These are phyloP conservation scores for Dacryopinax spathularia DNA, from an alignment of 768 basidiomycete genomes.

Conservation along the genomic window DNA sequence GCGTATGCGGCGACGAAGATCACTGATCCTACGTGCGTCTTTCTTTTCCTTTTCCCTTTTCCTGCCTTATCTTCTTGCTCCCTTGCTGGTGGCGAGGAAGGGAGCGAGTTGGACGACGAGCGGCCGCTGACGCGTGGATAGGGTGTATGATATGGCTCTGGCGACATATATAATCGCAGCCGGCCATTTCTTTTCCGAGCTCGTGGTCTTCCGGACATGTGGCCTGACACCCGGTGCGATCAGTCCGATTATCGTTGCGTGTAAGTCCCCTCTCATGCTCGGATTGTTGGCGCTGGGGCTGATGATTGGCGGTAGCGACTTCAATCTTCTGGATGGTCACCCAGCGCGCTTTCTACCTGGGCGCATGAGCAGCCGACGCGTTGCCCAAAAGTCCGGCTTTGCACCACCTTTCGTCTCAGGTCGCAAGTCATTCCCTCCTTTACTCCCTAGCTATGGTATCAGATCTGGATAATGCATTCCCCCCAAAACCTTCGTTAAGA, in stretches of 20 bases:
- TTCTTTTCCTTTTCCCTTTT: neutral
- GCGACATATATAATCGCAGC: constrained; percentile 83
- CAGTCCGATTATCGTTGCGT: constrained; percentile 69
- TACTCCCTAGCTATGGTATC: neutral
- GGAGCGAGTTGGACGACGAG: constrained; percentile 7
- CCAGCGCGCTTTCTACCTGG: constrained; percentile 69
- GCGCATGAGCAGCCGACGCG: constrained; percentile 1
- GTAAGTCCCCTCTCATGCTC: constrained; percentile 35
- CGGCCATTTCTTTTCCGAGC: constrained; percentile 75
- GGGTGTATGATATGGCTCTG: constrained; percentile 72
- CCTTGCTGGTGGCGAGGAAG: constrained; percentile 3
- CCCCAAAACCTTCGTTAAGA: no score
- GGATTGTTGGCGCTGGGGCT: neutral
- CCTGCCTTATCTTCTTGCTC: neutral
- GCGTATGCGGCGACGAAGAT: constrained; percentile 84
- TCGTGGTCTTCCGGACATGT: constrained; percentile 67
- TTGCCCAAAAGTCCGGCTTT: neutral
- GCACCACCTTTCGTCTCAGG: no score
- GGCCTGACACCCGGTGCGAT: constrained; percentile 45
- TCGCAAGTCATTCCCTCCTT: neutral
- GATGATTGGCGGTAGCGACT: constrained; percentile 30
- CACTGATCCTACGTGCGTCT: constrained; percentile 55
- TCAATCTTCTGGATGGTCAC: constrained; percentile 75
- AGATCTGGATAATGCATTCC: no score
- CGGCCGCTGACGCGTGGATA: neutral